Conservation (phyloP, 441 rosid species). For the Isatis lusitanica region DNA sequence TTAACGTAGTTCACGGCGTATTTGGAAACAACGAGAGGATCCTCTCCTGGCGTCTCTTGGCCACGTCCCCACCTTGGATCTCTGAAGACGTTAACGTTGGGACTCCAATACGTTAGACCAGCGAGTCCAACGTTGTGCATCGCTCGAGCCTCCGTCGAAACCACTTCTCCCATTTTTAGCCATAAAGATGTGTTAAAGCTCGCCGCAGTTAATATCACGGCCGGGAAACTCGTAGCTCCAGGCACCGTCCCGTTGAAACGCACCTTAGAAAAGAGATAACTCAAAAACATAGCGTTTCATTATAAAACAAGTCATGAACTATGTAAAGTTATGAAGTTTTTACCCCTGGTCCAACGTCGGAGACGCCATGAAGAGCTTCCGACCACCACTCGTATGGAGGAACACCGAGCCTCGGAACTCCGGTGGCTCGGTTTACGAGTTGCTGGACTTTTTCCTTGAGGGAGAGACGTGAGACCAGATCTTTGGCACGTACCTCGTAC, state of each 20-base stretch:
- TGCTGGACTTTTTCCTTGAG: constrained; percentile 65
- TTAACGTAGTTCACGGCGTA: constrained; percentile 46
- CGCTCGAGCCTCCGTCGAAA: constrained; percentile 54
- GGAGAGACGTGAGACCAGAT: constrained; percentile 51
- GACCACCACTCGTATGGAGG: constrained; percentile 77
- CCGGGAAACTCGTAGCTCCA: constrained; percentile 76
- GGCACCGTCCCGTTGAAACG: constrained; percentile 53
- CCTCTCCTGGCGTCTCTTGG: constrained; percentile 55
- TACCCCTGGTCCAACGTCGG: constrained; percentile 45
- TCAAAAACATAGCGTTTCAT: constrained; percentile 1
- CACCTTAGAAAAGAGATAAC: neutral
- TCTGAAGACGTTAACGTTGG: constrained; percentile 43
- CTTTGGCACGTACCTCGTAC: constrained; percentile 48
- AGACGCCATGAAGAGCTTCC: constrained; percentile 73
- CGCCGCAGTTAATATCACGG: constrained; percentile 56
- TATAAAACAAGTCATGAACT: constrained; percentile 9
- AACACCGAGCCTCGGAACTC: constrained; percentile 52
- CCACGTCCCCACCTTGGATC: constrained; percentile 61
- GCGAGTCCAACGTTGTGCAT: constrained; percentile 49
- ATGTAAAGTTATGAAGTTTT: neutral
- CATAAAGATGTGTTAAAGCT: constrained; percentile 48
- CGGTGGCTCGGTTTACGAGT: constrained; percentile 48
- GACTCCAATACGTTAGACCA: constrained; percentile 57
- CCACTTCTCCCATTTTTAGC: constrained; percentile 42
- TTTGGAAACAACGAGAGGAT: constrained; percentile 45